These are phyloP conservation scores for Lasiosphaeriaceae sp. DNA, from an alignment of 495 filamentous ascomycete genomes.

Conservation along the genomic window DNA sequence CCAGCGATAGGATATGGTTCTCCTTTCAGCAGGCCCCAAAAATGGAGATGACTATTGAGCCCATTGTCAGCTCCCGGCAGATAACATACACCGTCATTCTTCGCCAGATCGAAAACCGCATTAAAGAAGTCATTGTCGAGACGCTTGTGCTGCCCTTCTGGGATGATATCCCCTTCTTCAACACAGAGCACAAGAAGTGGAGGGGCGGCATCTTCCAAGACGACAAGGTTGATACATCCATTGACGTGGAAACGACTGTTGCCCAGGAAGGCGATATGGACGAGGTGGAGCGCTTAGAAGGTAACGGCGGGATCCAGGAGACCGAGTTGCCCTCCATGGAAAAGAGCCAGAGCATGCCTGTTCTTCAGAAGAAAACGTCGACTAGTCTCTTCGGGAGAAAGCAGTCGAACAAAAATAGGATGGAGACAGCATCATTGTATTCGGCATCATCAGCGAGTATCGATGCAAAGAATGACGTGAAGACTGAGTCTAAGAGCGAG, in stretches of 20 bases:
- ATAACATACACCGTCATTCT: slow-evolving; percentile 92
- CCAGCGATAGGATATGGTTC: slow-evolving; percentile 92
- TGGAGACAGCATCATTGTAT: slow-evolving; percentile 16
- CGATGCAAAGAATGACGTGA: slow-evolving; percentile 23
- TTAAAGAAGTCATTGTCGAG: slow-evolving; percentile 88
- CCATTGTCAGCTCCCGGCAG: slow-evolving; percentile 90
- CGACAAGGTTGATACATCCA: slow-evolving; percentile 29
- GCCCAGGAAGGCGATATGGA: slow-evolving; percentile 58
- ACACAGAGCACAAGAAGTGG: slow-evolving; percentile 69
- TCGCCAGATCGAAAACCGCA: slow-evolving; percentile 87
- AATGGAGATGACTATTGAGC: slow-evolving; percentile 88
- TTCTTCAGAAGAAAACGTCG: slow-evolving; percentile 29
- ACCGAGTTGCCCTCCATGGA: slow-evolving; percentile 46
- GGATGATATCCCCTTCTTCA: slow-evolving; percentile 89
- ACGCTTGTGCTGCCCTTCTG: slow-evolving; percentile 91
- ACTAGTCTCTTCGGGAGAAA: slow-evolving; percentile 39
- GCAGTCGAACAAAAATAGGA: slow-evolving; percentile 30
- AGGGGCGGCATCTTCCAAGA: slow-evolving; percentile 88
- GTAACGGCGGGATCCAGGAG: slow-evolving; percentile 19
- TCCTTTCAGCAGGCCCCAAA: slow-evolving; percentile 88
- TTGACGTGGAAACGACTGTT: slow-evolving; percentile 41
- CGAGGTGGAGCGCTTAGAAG: slow-evolving; percentile 42
- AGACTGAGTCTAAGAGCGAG: slow-evolving; percentile 19
- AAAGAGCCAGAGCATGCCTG: slow-evolving; percentile 56
- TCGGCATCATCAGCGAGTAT: slow-evolving; percentile 38